Percentiles rank a stretch among this genome's conserved stretches.
Conservation (phyloP, 306 rosid genomes). For the Fragaria nilgerrensis region DNA sequence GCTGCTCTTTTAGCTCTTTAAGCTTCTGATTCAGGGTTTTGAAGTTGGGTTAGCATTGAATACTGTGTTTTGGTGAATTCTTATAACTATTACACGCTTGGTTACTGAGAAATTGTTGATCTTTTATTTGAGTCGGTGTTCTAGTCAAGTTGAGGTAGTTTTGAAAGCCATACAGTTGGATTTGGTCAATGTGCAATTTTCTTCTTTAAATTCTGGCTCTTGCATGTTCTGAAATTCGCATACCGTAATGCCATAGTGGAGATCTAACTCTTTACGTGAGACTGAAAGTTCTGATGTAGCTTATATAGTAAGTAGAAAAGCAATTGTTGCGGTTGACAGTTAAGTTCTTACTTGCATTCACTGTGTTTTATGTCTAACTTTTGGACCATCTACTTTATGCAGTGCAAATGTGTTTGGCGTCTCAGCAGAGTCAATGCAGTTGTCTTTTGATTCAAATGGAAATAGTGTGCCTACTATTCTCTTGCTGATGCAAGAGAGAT, state of each 20-base stretch:
- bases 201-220: background rate
- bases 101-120: background rate
- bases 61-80: background rate
- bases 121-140: background rate
- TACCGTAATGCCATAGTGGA: background rate
- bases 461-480: conserved; percentile 90
- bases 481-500: conserved; percentile 89
- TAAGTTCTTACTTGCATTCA: background rate
- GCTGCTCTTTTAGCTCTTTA: conserved; percentile 14
- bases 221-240: background rate
- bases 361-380: conserved; percentile 28
- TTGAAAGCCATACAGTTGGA: background rate
- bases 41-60: background rate
- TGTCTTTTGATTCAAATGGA: conserved; percentile 78
- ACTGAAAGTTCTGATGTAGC: background rate
- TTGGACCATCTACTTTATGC: conserved; percentile 23
- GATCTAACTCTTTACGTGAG: background rate
- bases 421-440: conserved; percentile 96
- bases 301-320: background rate
- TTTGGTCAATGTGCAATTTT: background rate
- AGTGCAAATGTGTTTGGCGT: conserved; percentile 93
- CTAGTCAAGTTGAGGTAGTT: background rate
- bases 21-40: background rate
- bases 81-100: background rate
- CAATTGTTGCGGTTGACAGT: background rate